Conservation (phyloP, 371 early-diverging fungal species). For the Mortierella sp. region DNA sequence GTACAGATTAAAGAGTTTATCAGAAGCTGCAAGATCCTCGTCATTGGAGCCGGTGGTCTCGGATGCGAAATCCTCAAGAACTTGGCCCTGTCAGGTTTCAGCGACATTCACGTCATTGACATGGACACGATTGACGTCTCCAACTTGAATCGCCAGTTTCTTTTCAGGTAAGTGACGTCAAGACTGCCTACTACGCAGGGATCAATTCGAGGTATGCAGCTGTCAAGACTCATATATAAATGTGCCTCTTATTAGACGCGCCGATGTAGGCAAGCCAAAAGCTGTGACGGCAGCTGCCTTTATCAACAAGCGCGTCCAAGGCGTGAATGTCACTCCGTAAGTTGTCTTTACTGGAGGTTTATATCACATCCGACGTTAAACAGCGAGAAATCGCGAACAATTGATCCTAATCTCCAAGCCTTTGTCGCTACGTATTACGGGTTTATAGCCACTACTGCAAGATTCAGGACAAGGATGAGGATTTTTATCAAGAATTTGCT, state of each 20-base stretch:
- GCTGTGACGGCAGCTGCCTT: constrained; percentile 93
- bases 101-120: constrained; percentile 79
- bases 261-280: constrained; percentile 87
- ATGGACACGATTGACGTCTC: constrained; percentile 85
- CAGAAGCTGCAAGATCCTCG: constrained; percentile 58
- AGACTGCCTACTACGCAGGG: too few species aligned
- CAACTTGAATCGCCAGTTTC: constrained; percentile 86
- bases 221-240: background rate
- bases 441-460: constrained; percentile 77
- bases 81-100: constrained; percentile 73
- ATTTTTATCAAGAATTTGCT: constrained; percentile 90
- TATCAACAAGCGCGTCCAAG: constrained; percentile 86
- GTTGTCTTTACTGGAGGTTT: constrained; percentile 27
- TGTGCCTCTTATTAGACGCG: constrained; percentile 59
- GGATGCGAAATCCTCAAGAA: constrained; percentile 80
- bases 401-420: too few species aligned
- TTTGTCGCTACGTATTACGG: too few species aligned
- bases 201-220: too few species aligned
- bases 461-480: constrained; percentile 95
- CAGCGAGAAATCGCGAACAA: background rate
- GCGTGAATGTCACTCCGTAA: constrained; percentile 86
- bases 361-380: background rate
- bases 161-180: constrained; percentile 62
- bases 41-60: constrained; percentile 71
- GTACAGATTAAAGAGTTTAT: constrained; percentile 51